Evolutionary conservation across 495 filamentous ascomycete species (phyloP), one percentile per base, ranked within the genome.

Genomic region (Aspergillus heteromorphus): DNA sequence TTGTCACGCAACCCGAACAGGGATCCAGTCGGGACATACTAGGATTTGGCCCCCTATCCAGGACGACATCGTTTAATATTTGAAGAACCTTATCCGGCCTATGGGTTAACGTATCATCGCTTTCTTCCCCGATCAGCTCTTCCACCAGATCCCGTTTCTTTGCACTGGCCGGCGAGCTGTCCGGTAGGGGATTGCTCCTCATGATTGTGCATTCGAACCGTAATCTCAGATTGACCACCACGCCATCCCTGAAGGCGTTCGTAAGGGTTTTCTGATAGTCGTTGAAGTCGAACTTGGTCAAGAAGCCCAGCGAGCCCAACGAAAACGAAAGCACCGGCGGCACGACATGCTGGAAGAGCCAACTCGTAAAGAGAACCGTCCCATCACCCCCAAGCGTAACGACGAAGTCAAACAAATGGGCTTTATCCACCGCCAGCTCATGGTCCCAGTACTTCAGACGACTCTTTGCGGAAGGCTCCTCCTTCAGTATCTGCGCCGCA

Each of bases 301-400:
- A 74, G 64, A 98, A 97, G 0, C 93, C 93, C 21, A 98, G 72
- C 17, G 92, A 96, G 3, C 93, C 93, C 25, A 97, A 71, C 19
- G 91, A 81, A 70, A 98, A 97, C 45, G 89, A 91, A 18, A 98
- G 73, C 6, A 97, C 89, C 0, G 95, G 93, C 5, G 93, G 93
- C 0, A 97, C 92, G 50, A 97, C 85, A n/a, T 89, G 78, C 76
- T 98, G 93, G 67, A 98, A 98, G 27, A 98, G 76, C 92, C 95
- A 98, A 62, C 85, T 91, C 0, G 93, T 89, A 64, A 95, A 97
- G 27, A 98, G 75, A 27, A 98, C 92, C 0, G 93, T 98, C 13
- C 93, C 93, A 65, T 98, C 93, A 9, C 93, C 93, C n/a, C 93
- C 93, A 3, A 98, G 84, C 0, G 92, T 95, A 30, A 98, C 76